phyloP scores from a whole-genome alignment of 345 rosid genomes.

The Lepidium aucheri region DNA sequence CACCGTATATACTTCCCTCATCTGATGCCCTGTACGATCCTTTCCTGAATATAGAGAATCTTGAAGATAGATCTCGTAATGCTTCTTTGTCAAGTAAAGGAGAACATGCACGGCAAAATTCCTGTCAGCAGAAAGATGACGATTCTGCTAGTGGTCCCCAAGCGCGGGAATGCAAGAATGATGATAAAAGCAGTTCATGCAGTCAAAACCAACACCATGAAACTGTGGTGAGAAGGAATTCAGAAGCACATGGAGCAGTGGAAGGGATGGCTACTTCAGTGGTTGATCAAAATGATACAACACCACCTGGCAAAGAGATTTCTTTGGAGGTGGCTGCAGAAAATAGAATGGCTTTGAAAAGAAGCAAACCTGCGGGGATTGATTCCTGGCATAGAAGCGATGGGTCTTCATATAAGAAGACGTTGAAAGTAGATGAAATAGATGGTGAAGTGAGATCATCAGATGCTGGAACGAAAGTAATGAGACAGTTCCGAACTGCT shows the following conservation, averaged over 20 bases:
- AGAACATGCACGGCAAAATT: constrained; percentile 20
- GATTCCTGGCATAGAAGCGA: constrained; percentile 34
- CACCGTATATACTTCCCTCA: constrained; percentile 40
- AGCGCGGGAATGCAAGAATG: constrained; percentile 27
- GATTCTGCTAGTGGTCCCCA: constrained; percentile 25
- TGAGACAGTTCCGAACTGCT: constrained; percentile 50
- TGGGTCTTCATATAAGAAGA: constrained; percentile 35
- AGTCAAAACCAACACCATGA: constrained; percentile 31
- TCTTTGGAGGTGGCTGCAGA: constrained; percentile 33
- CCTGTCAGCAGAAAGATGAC: constrained; percentile 29
- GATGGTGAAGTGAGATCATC: constrained; percentile 42
- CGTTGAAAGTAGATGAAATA: constrained; percentile 28
- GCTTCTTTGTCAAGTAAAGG: constrained; percentile 32
- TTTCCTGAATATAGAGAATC: constrained; percentile 42
- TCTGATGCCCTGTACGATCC: constrained; percentile 53
- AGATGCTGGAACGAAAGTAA: constrained; percentile 40
- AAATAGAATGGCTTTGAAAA: constrained; percentile 29
- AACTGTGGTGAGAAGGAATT: constrained; percentile 27
- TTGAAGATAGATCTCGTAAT: constrained; percentile 30
- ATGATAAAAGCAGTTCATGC: constrained; percentile 42
- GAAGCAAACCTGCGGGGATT: constrained; percentile 26
- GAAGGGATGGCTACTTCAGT: constrained; percentile 40
- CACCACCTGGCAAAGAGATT: constrained; percentile 38
- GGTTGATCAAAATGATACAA: constrained; percentile 35
- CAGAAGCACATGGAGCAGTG: constrained; percentile 28